Base-by-base conservation (phyloP, 208 protist species). In the Trypanosoma mega region DNA sequence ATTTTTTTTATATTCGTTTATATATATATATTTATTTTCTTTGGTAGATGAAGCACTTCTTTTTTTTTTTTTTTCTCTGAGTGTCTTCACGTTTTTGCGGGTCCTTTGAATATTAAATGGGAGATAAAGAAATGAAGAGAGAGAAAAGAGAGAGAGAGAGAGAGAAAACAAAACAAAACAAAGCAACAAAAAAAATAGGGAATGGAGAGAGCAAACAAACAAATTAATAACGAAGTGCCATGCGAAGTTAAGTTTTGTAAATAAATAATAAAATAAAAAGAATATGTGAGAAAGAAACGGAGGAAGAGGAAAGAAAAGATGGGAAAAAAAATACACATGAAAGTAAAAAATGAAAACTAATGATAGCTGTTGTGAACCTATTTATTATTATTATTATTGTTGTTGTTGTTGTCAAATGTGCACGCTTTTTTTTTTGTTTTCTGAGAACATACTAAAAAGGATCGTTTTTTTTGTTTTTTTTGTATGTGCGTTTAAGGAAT, bases 401-500 rank as follows among this genome's bases (percentile, higher is more conserved):
- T 50, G 12, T 50, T n/a, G 11, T 31, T 50, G 26, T 30, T 14
- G 6, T 50, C 11, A n/a, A 11, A n/a, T 30, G 6, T 30, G 21
- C 14, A 24, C 14, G 23, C 45, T 14, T 24, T 30, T 50, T n/a
- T n/a, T n/a, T n/a, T n/a, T n/a, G n/a, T n/a, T n/a, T n/a, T n/a
- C n/a, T n/a, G n/a, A n/a, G n/a, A n/a, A 14, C 6, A 50, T 50
- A 30, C 21, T 30, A 14, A 31, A 50, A 24, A 30, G 14, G 14
- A 30, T 24, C 9, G 14, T 14, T 50, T 30, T 65, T 47, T 33
- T 50, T 68, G n/a, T 52, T 43, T 62, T 30, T 72, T 41, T 26
- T 34, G 8, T 55, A 51, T 23, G 26, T 49, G 14, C 29, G 37
- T 29, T 68, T 60, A 16, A 49, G 39, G 31, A 26, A n/a, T n/a